phyloP scores from a whole-genome alignment of 2,329 filamentous ascomycete species.

The Aspergillus tubingensis region DNA sequence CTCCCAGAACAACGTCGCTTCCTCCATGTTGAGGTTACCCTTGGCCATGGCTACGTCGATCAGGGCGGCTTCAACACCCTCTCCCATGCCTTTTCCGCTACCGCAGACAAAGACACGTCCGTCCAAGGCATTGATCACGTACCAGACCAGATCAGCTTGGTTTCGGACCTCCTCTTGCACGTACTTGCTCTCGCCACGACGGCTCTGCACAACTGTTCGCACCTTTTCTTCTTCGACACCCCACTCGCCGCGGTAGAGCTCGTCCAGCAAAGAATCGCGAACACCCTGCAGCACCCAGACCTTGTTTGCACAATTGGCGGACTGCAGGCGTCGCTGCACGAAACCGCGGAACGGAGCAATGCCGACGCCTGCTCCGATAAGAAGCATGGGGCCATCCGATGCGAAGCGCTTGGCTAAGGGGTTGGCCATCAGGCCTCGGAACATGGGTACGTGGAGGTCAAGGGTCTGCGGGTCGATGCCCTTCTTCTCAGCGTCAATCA shows the following conservation, averaged over 20 bases:
- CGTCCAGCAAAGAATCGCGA: conserved; percentile 90
- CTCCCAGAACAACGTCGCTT: conserved; percentile 85
- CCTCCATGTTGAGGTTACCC: conserved; percentile 78
- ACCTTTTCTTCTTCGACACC: conserved; percentile 87
- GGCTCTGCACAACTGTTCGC: conserved; percentile 77
- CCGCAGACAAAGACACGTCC: conserved; percentile 96
- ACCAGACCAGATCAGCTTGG: conserved; percentile 97
- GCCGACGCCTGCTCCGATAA: conserved; percentile 94
- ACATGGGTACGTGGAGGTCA: conserved; percentile 86
- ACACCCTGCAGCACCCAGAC: conserved; percentile 95
- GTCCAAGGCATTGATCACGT: conserved; percentile 93
- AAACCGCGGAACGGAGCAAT: conserved; percentile 98
- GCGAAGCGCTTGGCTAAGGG: conserved; percentile 90
- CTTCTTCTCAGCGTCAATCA: conserved; percentile 66
- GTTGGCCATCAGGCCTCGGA: conserved; percentile 97
- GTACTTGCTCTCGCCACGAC: conserved; percentile 77
- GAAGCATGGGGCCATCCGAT: conserved; percentile 92
- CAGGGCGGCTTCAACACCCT: conserved; percentile 86
- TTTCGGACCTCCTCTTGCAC: conserved; percentile 92
- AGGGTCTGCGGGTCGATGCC: conserved; percentile 55
- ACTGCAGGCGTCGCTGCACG: conserved; percentile 89
- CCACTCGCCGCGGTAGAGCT: conserved; percentile 96
- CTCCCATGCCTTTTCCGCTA: conserved; percentile 93
- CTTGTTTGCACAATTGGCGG: conserved; percentile 95
- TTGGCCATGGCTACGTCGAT: conserved; percentile 91